Conservation (phyloP, 768 basidiomycete species). For the Macrolepiota dolichaula region DNA sequence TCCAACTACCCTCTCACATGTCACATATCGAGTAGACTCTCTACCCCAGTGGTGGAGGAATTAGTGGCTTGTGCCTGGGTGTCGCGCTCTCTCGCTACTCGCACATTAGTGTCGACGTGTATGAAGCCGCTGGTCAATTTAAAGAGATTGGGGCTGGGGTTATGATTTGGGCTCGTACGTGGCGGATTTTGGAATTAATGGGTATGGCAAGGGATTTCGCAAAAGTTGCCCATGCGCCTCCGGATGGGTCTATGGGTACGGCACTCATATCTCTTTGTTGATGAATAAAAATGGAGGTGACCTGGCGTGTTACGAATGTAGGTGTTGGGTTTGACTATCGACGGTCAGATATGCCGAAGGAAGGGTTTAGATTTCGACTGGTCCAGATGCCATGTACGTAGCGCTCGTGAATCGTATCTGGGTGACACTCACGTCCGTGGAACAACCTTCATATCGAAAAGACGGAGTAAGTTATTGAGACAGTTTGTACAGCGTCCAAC, state of each 20-base stretch:
- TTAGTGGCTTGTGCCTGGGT: constrained; percentile 38
- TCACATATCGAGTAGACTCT: neutral
- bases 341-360: constrained; percentile 33
- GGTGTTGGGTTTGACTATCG: constrained; percentile 45
- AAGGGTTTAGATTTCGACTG: constrained; percentile 18
- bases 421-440: constrained; percentile 4
- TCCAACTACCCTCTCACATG: too few species aligned
- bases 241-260: constrained; percentile 23
- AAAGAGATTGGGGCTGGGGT: constrained; percentile 49
- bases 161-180: constrained; percentile 44
- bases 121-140: constrained; percentile 45
- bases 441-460: constrained; percentile 23
- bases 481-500: constrained; percentile 15
- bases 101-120: constrained; percentile 37
- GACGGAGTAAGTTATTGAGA: constrained; percentile 22
- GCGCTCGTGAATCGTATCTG: constrained; percentile 12
- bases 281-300: neutral
- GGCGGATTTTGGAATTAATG: constrained; percentile 40
- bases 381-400: constrained; percentile 35
- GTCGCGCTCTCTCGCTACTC: constrained; percentile 35
- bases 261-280: constrained; percentile 15
- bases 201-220: constrained; percentile 32
- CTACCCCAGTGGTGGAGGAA: constrained; percentile 29
- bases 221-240: constrained; percentile 30
- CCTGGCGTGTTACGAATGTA: constrained; percentile 13